Conservation (phyloP, 2,329 filamentous ascomycete species). For the Pseudogymnoascus destructans region DNA sequence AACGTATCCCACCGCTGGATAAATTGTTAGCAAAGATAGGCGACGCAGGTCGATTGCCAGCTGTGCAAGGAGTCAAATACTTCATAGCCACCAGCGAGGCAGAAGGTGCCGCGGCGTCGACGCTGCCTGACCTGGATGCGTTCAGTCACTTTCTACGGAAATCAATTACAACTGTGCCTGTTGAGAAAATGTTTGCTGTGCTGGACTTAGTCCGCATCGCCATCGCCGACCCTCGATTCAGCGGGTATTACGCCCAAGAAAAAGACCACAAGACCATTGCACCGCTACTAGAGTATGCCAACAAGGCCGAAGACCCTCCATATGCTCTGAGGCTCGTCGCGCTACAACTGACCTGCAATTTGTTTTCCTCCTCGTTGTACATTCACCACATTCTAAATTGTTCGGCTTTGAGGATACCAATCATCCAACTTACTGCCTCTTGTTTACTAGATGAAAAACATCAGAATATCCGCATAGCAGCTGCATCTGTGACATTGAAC, state of each 20-base stretch:
- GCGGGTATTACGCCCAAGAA: slow-evolving; percentile 74
- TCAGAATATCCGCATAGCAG: slow-evolving; percentile 63
- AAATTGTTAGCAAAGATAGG: slow-evolving; percentile 76
- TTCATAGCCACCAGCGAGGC: slow-evolving; percentile 55
- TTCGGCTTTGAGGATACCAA: slow-evolving; percentile 37
- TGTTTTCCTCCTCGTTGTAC: slow-evolving; percentile 66
- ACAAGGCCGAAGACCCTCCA: slow-evolving; percentile 44
- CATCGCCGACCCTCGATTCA: slow-evolving; percentile 64
- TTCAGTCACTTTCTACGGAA: slow-evolving; percentile 50
- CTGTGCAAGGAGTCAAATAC: slow-evolving; percentile 49
- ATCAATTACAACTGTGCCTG: slow-evolving; percentile 41
- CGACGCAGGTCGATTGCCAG: slow-evolving; percentile 39
- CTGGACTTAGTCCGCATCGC: slow-evolving; percentile 76
- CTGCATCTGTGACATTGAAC: slow-evolving; percentile 75
- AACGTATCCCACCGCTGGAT: slow-evolving; percentile 66
- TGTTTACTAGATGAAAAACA: slow-evolving; percentile 69
- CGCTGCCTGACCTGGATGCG: slow-evolving; percentile 55
- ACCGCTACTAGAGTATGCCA: slow-evolving; percentile 47
- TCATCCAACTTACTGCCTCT: slow-evolving; percentile 59
- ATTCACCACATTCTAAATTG: slow-evolving; percentile 46
- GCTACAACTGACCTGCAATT: slow-evolving; percentile 70
- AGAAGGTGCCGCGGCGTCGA: slow-evolving; percentile 48
- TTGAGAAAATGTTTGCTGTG: slow-evolving; percentile 60
- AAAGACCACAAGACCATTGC: slow-evolving; percentile 47
- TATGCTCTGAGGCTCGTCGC: slow-evolving; percentile 77